Evolutionary conservation across 2,329 filamentous ascomycete species (phyloP).

Genomic region (Botrytis deweyae): DNA sequence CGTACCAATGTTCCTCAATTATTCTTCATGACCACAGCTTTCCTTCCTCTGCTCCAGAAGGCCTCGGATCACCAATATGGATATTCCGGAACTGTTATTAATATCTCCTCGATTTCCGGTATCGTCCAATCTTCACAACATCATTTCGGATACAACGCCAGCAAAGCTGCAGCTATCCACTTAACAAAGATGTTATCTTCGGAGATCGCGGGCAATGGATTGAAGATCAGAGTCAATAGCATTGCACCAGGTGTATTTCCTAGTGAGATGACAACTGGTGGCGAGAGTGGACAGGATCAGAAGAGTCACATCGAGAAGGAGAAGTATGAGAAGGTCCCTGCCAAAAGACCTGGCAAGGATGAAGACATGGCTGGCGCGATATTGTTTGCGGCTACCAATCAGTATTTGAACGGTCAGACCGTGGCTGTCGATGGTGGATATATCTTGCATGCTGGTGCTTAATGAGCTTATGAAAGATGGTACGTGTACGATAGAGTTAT

Average conservation of each 20-base stretch:
- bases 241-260: constrained; percentile 59
- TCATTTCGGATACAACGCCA: constrained; percentile 43
- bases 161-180: constrained; percentile 52
- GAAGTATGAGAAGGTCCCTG: constrained; percentile 50
- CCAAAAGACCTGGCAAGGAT: constrained; percentile 54
- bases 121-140: constrained; percentile 36
- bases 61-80: constrained; percentile 47
- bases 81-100: constrained; percentile 37
- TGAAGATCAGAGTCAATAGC: constrained; percentile 57
- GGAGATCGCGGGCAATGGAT: constrained; percentile 48
- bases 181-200: constrained; percentile 55
- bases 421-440: constrained; percentile 56
- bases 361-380: constrained; percentile 58
- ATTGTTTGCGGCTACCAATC: constrained; percentile 50
- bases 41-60: constrained; percentile 59
- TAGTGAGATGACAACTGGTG: constrained; percentile 54
- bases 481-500: neutral
- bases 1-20: constrained; percentile 69
- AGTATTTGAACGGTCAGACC: constrained; percentile 44
- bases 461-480: neutral
- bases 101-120: constrained; percentile 38
- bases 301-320: constrained; percentile 55
- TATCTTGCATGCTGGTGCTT: constrained; percentile 37
- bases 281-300: constrained; percentile 49
- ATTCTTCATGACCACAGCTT: constrained; percentile 64